Base-by-base conservation (phyloP, 495 filamentous ascomycete genomes). In the Halenospora varia region DNA sequence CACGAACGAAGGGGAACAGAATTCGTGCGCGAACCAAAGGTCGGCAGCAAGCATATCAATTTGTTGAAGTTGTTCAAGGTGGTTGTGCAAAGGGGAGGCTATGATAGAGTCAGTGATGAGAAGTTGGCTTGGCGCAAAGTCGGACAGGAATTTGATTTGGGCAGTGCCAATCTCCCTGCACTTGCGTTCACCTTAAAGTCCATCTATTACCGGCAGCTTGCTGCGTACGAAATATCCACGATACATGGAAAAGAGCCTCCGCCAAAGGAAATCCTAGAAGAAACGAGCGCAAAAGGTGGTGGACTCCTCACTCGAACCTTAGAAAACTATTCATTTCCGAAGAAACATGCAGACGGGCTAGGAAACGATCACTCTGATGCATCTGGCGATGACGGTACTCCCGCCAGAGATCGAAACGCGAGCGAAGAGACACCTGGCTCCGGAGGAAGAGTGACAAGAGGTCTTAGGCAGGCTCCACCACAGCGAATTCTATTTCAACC, bases 401-500 rank as follows among this genome's bases (percentile, higher is more conserved):
- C 87, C 11, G 79, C 73, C 39, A 73, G 79, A 44, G 83, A 88
- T 53, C 79, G 80, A 35, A 82, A 81, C 55, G 74, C 71, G 13
- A 69, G 75, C 10, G 84, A 86, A 44, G 83, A 87, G 29, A 78
- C 81, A 2, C 79, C 81, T 10, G 82, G 77, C 51, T 80, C 77
- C 15, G 76, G 72, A 3, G 82, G 81, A 13, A 73, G 87, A 25
- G 78, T 78, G 23, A 86, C 85, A 15, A 77, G 87, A 70, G 86
- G 88, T 58, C 77, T 94, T 50, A 78, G 89, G 48, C 88, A 91
- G 66, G 86, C 86, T 19, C 89, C 89, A 26, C 86, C 89, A 1
- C 89, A 88, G 57, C 77, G 89, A 59, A 80, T 88, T 4, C 80
- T 90, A n/a, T 94, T 91, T 72, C 87, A 90, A 64, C 88, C 89